Conservation (phyloP, 768 basidiomycete genomes). For the Podaxis pistillaris region DNA sequence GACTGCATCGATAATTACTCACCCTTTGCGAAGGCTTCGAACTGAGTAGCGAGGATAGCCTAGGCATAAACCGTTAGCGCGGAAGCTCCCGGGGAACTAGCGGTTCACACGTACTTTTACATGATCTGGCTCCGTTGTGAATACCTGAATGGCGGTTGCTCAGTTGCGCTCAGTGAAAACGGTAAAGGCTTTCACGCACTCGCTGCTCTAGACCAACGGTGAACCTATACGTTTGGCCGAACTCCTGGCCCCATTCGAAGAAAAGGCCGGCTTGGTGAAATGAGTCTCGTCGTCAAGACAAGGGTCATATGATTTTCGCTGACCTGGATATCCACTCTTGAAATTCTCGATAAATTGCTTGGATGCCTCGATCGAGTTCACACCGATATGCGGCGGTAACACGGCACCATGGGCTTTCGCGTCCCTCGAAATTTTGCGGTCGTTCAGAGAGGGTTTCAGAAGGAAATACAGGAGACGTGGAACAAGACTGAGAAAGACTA, state of each 20-base stretch:
- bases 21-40: constrained; percentile 45
- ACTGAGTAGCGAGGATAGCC: constrained; percentile 45
- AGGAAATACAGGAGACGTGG: neutral
- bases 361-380: constrained; percentile 24
- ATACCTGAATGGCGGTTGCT: constrained; percentile 24
- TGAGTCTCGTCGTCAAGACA: neutral
- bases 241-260: constrained; percentile 20
- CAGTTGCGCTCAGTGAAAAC: neutral
- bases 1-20: neutral
- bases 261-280: constrained; percentile 2
- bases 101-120: constrained; percentile 29
- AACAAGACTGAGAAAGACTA: neutral
- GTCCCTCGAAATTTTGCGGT: constrained; percentile 13
- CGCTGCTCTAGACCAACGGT: constrained; percentile 27
- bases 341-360: constrained; percentile 24
- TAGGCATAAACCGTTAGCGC: constrained; percentile 4
- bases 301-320: neutral
- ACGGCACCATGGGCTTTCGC: constrained; percentile 33
- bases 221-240: constrained; percentile 18
- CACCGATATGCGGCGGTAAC: constrained; percentile 29
- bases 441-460: neutral
- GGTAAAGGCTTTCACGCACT: constrained; percentile 17
- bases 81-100: neutral
- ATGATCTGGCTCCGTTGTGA: constrained; percentile 26
- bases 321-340: constrained; percentile 33